phyloP scores from a whole-genome alignment of 306 rosid genomes.

The Herpetospermum pedunculosum region DNA sequence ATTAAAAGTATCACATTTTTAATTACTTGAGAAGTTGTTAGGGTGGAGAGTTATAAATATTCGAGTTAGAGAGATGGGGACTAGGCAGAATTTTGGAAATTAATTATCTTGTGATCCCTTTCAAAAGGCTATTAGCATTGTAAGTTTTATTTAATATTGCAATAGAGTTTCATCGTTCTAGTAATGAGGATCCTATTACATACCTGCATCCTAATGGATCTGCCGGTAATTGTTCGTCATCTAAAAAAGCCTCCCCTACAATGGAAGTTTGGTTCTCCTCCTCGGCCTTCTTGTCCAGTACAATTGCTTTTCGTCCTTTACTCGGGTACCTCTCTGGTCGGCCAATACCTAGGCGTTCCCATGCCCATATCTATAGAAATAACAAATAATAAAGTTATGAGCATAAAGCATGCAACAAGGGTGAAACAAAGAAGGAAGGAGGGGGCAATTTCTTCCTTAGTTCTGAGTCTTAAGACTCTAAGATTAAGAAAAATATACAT shows the following conservation, averaged over 20 bases:
- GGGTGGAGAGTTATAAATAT: background rate
- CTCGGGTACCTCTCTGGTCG: constrained; percentile 9
- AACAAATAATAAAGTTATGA: background rate
- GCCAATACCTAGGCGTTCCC: constrained; percentile 13
- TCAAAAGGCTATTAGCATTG: background rate
- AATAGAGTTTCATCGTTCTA: background rate
- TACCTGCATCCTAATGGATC: constrained; percentile 20
- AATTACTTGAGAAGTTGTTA: background rate
- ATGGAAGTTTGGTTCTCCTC: background rate
- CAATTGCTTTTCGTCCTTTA: background rate
- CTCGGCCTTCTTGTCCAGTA: background rate
- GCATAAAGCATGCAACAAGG: background rate
- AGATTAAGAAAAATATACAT: background rate
- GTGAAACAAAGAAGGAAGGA: background rate
- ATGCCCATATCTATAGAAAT: constrained; percentile 16
- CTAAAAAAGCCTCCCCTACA: background rate
- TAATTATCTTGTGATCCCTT: background rate
- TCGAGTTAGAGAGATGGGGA: background rate
- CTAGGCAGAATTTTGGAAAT: background rate
- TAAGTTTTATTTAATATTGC: background rate
- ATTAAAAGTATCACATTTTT: background rate
- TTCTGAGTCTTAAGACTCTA: background rate
- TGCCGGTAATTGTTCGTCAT: constrained; percentile 3
- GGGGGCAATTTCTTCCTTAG: background rate
- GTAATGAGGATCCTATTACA: background rate